Evolutionary conservation across 305 asterid genomes (phyloP), one percentile per base, ranked within the genome.

Genomic region (Fraxinus floribunda): DNA sequence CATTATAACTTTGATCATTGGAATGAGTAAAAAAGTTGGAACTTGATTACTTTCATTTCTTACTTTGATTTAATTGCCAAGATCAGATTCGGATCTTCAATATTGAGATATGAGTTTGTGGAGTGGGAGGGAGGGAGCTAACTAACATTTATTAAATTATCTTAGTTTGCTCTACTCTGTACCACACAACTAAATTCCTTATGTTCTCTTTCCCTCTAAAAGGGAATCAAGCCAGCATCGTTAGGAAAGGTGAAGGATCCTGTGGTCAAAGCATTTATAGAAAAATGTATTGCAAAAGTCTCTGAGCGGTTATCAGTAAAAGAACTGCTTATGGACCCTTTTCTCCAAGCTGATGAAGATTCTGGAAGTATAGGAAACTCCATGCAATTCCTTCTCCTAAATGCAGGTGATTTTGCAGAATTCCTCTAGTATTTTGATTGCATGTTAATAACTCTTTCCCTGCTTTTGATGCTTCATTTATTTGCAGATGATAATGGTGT

Each of bases 151-250:
- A 55, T 55, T 55, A 55, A 55, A 5, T 80, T 80, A 75, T 79
- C 83, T 81, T 79, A 36, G 72, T 70, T 78, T 78, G n/a, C 35
- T 79, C 75, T 35, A 76, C 66, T 78, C 34, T 74, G 68, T 75
- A 35, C 66, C 75, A 7, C 68, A 26, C 20, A 66, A 41, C 74
- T 83, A 29, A 78, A 62, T 46, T 26, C 75, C 62, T 78, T 66
- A 49, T 57, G 44, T 68, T 77, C 57, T 84, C 55, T 71, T 84
- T 44, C 74, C 80, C 79, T 78, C 78, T 79, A 80, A 70, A 86
- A 97, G 99, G 99, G 99, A 86, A 85, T 94, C 84, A 97, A 92
- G 88, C 99, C 99, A 24, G 98, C 98, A 62, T 97, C 99, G 68
- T 84, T 97, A 79, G 89, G 83, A 82, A 93, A 97, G 85, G 97